Evolutionary conservation across 108 stramenopile genomes (phyloP).

Genomic region (Skeletonema menzelii): DNA sequence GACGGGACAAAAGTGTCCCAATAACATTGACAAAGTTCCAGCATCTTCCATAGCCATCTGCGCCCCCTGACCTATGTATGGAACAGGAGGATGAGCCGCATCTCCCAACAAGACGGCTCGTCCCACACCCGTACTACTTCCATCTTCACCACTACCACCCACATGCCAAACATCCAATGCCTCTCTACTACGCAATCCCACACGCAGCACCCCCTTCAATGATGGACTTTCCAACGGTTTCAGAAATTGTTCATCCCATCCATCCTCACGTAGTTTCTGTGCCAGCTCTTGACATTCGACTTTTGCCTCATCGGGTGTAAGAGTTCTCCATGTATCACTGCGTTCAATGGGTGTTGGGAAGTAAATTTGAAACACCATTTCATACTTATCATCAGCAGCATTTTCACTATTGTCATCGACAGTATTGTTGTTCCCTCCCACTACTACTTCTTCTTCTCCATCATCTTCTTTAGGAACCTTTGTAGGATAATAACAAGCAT

Average conservation of each 20-base stretch:
- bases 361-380: conserved; percentile 70
- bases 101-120: conserved; percentile 59
- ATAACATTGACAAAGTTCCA: conserved; percentile 49
- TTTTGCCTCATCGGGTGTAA: conserved; percentile 44
- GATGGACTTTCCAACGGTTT: conserved; percentile 45
- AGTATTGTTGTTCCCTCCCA: no score
- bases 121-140: conserved; percentile 27
- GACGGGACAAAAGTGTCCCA: conserved; percentile 44
- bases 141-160: conserved; percentile 19
- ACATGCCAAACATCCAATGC: conserved; percentile 56
- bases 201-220: conserved; percentile 39
- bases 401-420: neutral
- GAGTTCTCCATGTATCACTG: conserved; percentile 57
- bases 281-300: conserved; percentile 54
- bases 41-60: conserved; percentile 75
- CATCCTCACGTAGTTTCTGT: conserved; percentile 47
- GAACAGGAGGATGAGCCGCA: conserved; percentile 72
- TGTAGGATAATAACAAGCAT: conserved; percentile 67
- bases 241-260: conserved; percentile 64
- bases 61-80: conserved; percentile 73
- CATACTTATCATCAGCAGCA: conserved; percentile 17
- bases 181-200: conserved; percentile 37
- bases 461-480: conserved; percentile 7
- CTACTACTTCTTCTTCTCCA: conserved; percentile 1
- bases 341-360: conserved; percentile 51